Evolutionary conservation across 1,284 basidiomycete species (phyloP), one percentile per base, ranked within the genome.

Genomic region (Trametes versicolor): DNA sequence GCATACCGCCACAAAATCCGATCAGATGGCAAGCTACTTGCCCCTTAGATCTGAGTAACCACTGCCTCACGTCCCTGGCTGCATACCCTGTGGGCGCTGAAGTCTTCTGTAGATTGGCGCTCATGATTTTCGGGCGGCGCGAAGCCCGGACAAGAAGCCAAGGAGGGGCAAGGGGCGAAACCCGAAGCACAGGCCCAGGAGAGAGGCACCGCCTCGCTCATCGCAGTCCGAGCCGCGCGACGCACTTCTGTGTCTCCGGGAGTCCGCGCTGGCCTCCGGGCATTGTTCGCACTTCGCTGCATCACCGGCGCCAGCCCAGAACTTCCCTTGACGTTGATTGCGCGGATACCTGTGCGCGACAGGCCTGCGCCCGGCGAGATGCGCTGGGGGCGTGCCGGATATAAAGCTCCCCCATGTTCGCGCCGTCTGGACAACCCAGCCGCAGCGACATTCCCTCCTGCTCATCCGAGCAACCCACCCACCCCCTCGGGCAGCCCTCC

Each of bases 291-390:
- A 5, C 50, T 51, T 51, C 56, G 50, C 58, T 62, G 34, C 68
- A 62, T 62, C 60, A 43, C 43, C 41, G 53, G 65, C 63, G 65
- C 52, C 58, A 52, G 29, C 34, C 7, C 19, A 23, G 23, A 41
- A 56, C 67, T 69, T 69, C 67, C 41, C 34, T 62, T 69, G 67
- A 69, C 67, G 64, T 65, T 69, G 67, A 69, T 69, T 54, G 64
- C 64, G 64, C 62, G 60, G 62, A 59, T 62, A 66, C 64, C 64
- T 68, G 59, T 63, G 66, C 63, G 27, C 51, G 62, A 61, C 67
- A 52, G 62, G 32, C 32, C 50, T 51, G 50, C 47, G 27, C 41
- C 19, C 62, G 62, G 62, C 41, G 57, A 63, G 53, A 59, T 69
- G 61, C 64, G 61, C 57, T 58, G 52, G 41, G 47, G 36, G 15